Evolutionary conservation across 179 eudicot genomes (phyloP), one percentile per base, ranked within the genome.

Genomic region (Spergularia azorica): DNA sequence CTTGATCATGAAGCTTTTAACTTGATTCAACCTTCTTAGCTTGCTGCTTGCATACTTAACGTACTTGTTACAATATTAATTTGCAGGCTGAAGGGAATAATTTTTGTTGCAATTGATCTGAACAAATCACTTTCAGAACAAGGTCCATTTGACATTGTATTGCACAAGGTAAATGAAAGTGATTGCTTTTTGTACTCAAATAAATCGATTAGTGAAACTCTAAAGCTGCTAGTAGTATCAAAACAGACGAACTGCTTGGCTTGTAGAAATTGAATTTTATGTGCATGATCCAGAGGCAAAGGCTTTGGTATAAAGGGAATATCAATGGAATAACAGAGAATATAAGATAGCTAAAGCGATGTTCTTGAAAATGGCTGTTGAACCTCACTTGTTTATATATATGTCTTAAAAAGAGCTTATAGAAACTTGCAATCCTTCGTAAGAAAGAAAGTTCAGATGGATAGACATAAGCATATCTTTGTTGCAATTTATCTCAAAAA

Each of bases 101-200:
- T 79, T 20, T 95, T 95, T 80, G 93, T 91, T 76, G 88, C 97
- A 67, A 95, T 95, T 76, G 98, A 95, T 86, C 86, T 66, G 71
- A 90, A 71, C 76, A 88, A 82, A 77, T 85, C 98, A 38, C 94
- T 95, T 72, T 86, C 87, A 6, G 98, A 95, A 46, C 98, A 95
- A 86, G 98, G 98, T 79, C 96, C 97, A 75, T 95, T 95, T 77
- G 95, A 92, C 86, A 83, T 92, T 79, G 85, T 94, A 77, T 79
- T 94, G 77, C 98, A 94, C 71, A 92, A 94, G 97, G 98, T 94
- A 73, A 80, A 21, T 46, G 16, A 9, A 39, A 6, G 48, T 65
- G 63, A 13, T 41, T 71, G 5, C 3, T 16, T 26, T 38, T 36
- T 6, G 46, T 43, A 39, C 9, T 74, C 67, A 57, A 57, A 26